These are phyloP conservation scores for Elongisporangium anandrum DNA, from an alignment of 352 stramenopile species.

Conservation along the genomic window DNA sequence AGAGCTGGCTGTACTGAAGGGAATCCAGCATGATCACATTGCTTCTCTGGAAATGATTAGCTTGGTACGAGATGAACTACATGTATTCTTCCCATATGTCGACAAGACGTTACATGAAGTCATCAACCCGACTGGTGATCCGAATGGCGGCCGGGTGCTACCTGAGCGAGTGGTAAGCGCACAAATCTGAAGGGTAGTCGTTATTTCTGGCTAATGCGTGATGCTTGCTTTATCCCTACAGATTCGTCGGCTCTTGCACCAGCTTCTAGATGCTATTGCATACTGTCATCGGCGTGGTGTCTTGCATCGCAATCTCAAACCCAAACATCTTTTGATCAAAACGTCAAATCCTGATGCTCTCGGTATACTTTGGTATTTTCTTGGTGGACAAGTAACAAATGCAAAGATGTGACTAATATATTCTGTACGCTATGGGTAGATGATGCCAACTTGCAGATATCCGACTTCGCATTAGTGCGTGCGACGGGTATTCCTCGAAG, in stretches of 20 bases:
- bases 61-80: slow-evolving; percentile 80
- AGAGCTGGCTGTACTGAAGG: slow-evolving; percentile 85
- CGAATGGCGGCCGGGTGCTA: slow-evolving; percentile 67
- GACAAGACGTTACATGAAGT: slow-evolving; percentile 90
- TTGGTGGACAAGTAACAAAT: not conserved
- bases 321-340: slow-evolving; percentile 87
- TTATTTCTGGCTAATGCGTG: slow-evolving; percentile 4
- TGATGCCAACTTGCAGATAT: slow-evolving; percentile 75
- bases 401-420: slow-evolving; percentile 3
- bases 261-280: slow-evolving; percentile 84
- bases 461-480: slow-evolving; percentile 87
- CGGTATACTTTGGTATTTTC: slow-evolving; percentile 39
- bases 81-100: slow-evolving; percentile 90
- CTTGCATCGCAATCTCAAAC: slow-evolving; percentile 89
- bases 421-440: slow-evolving; percentile 13
- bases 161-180: slow-evolving; percentile 64
- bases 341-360: slow-evolving; percentile 55
- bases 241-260: slow-evolving; percentile 79
- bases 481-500: slow-evolving; percentile 81
- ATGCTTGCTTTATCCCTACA: slow-evolving; percentile 13
- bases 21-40: slow-evolving; percentile 87
- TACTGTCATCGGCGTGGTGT: slow-evolving; percentile 87
- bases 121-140: slow-evolving; percentile 86
- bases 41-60: slow-evolving; percentile 85
- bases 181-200: not conserved